These are phyloP conservation scores for Colletotrichum tropicicola DNA, from an alignment of 2,329 filamentous ascomycete species.

Conservation along the genomic window DNA sequence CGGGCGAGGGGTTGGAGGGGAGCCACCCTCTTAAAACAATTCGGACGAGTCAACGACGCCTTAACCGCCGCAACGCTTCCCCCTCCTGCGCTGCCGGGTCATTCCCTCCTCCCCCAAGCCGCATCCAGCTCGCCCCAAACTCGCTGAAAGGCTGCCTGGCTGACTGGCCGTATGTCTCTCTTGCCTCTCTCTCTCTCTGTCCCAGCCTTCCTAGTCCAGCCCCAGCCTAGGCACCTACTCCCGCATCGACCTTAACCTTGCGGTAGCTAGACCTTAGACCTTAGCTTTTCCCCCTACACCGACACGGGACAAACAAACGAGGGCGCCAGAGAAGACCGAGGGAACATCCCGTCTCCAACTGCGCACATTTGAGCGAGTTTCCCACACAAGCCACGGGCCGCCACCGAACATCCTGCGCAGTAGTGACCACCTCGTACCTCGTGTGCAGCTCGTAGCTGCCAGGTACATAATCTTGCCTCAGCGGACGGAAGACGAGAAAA, in stretches of 20 bases:
- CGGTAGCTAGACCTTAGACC: neutral
- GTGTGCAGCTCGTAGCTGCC: neutral
- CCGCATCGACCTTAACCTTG: too few relatives aligned
- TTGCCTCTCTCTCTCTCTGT: too few relatives aligned
- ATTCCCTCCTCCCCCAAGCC: neutral
- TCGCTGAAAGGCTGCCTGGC: too few relatives aligned
- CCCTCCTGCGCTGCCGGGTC: neutral
- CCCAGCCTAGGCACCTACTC: too few relatives aligned
- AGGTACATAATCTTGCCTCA: neutral
- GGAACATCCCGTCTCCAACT: constrained; percentile 32
- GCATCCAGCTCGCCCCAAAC: constrained; percentile 7
- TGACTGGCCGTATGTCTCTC: too few relatives aligned
- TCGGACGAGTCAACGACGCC: constrained; percentile 26
- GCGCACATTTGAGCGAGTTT: constrained; percentile 55
- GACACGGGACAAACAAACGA: neutral
- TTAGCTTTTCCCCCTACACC: constrained; percentile 5
- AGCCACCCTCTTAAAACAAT: neutral
- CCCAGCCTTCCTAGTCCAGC: too few relatives aligned
- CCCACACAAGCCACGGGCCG: constrained; percentile 23
- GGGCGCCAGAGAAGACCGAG: too few relatives aligned
- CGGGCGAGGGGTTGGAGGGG: too few relatives aligned
- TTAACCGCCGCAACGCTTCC: constrained; percentile 4
- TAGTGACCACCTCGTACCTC: neutral
- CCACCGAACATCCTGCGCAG: constrained; percentile 13
- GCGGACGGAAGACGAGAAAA: too few relatives aligned